Percentiles rank a stretch among this genome's conserved stretches.
These are phyloP conservation scores for Tylopilus subfusipes DNA, from an alignment of 768 basidiomycete genomes.

Conservation along the genomic window DNA sequence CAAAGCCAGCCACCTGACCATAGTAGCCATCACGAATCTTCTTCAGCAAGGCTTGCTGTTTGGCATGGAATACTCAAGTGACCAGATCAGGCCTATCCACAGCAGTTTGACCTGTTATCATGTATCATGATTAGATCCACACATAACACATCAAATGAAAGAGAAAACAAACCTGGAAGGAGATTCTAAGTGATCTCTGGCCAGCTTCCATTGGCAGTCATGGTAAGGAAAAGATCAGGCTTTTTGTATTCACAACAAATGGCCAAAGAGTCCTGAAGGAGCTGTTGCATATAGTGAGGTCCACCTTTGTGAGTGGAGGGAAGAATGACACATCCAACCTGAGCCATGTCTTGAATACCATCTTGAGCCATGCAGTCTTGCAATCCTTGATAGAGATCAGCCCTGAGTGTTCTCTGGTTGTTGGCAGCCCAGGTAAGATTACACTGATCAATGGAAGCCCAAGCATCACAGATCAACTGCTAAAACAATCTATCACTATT, in stretches of 20 bases:
- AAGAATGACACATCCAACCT: constrained; percentile 35
- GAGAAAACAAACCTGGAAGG: constrained; percentile 24
- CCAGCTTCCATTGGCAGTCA: constrained; percentile 54
- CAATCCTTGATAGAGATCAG: constrained; percentile 34
- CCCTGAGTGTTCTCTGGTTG: constrained; percentile 36
- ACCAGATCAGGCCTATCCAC: constrained; percentile 48
- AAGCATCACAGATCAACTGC: constrained; percentile 44
- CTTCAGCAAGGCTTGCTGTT: constrained; percentile 35
- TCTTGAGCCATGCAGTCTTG: constrained; percentile 29
- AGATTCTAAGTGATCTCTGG: constrained; percentile 40
- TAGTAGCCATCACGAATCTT: too few relatives aligned
- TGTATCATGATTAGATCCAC: neutral
- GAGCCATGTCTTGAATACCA: constrained; percentile 23
- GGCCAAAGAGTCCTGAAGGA: too few relatives aligned
- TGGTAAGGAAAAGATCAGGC: too few relatives aligned
- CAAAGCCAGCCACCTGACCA: constrained; percentile 40
- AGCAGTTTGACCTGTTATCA: constrained; percentile 31
- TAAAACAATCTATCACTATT: constrained; percentile 40
- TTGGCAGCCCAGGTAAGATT: constrained; percentile 32
- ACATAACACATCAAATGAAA: neutral
- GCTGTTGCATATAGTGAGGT: constrained; percentile 40
- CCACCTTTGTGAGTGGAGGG: constrained; percentile 42
- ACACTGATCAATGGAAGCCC: constrained; percentile 42
- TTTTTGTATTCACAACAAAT: too few relatives aligned
- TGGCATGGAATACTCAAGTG: constrained; percentile 41